These are phyloP conservation scores for Strobilomyces echinocephalus DNA, from an alignment of 768 basidiomycete genomes.

Conservation along the genomic window DNA sequence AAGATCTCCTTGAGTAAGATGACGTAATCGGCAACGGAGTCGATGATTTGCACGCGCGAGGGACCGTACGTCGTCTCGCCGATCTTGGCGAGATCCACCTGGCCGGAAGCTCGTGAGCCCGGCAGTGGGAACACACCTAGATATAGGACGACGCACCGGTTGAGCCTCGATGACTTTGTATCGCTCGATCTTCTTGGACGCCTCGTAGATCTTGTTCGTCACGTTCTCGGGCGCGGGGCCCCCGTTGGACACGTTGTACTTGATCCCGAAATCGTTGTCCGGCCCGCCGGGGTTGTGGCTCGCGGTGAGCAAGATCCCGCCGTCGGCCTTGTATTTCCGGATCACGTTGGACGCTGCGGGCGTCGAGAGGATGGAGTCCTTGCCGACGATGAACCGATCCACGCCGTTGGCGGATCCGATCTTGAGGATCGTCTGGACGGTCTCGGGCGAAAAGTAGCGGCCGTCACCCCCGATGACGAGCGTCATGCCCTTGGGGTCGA, in stretches of 20 bases:
- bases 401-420: constrained; percentile 95
- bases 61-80: constrained; percentile 81
- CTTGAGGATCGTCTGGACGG: constrained; percentile 87
- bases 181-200: constrained; percentile 76
- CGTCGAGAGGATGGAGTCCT: constrained; percentile 90
- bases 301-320: constrained; percentile 95
- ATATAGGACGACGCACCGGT: constrained; percentile 56
- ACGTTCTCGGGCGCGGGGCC: constrained; percentile 96
- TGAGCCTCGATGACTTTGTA: constrained; percentile 83
- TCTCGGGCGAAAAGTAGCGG: constrained; percentile 82
- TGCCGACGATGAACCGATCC: constrained; percentile 85
- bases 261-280: constrained; percentile 98
- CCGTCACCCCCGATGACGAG: constrained; percentile 98
- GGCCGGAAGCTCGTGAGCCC: not conserved
- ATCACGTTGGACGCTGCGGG: constrained; percentile 97
- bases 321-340: constrained; percentile 91
- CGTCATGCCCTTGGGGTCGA: constrained; percentile 73
- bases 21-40: constrained; percentile 89
- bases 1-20: constrained; percentile 83
- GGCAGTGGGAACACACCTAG: too few species aligned
- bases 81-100: constrained; percentile 83
- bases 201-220: constrained; percentile 92
- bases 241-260: constrained; percentile 97
- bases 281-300: constrained; percentile 98
- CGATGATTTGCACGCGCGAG: constrained; percentile 82